Evolutionary conservation across 768 basidiomycete genomes (phyloP).

Genomic region (Boletus pseudopeckii): DNA sequence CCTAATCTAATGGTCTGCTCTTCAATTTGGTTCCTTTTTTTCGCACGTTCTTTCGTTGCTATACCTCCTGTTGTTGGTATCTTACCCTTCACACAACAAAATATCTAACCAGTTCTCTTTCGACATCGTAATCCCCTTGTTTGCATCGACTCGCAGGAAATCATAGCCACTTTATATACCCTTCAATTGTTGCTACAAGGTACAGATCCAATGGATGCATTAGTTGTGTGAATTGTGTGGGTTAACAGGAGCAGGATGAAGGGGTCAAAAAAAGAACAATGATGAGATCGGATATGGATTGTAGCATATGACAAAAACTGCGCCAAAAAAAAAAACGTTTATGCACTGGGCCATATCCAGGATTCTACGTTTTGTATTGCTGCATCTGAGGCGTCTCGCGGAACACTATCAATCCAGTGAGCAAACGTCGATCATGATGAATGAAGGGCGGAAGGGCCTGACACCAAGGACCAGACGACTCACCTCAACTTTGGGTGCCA

Average conservation of each 20-base stretch:
- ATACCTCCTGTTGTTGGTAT: slow-evolving; percentile 17
- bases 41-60: neutral
- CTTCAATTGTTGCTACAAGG: slow-evolving; percentile 38
- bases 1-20: slow-evolving; percentile 20
- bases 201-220: slow-evolving; percentile 37
- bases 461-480: slow-evolving; percentile 25
- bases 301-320: slow-evolving; percentile 3
- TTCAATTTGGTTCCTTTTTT: neutral
- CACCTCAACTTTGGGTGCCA: slow-evolving; percentile 82
- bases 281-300: slow-evolving; percentile 18
- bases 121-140: slow-evolving; percentile 9
- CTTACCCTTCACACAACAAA: neutral
- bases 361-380: slow-evolving; percentile 64
- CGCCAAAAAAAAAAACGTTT: neutral
- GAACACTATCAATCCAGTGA: slow-evolving; percentile 46
- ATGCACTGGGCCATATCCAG: slow-evolving; percentile 66
- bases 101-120: neutral
- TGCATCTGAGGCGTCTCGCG: slow-evolving; percentile 57
- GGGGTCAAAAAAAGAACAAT: slow-evolving; percentile 1
- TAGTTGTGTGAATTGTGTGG: slow-evolving; percentile 28
- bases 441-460: neutral
- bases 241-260: slow-evolving; percentile 10
- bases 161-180: slow-evolving; percentile 34
- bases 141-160: slow-evolving; percentile 16
- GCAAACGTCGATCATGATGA: too few species aligned